A percentile compares a stretch with the other conserved stretches of the same genome.
Conservation (phyloP, 768 basidiomycete species). For the Mycena filopes region DNA sequence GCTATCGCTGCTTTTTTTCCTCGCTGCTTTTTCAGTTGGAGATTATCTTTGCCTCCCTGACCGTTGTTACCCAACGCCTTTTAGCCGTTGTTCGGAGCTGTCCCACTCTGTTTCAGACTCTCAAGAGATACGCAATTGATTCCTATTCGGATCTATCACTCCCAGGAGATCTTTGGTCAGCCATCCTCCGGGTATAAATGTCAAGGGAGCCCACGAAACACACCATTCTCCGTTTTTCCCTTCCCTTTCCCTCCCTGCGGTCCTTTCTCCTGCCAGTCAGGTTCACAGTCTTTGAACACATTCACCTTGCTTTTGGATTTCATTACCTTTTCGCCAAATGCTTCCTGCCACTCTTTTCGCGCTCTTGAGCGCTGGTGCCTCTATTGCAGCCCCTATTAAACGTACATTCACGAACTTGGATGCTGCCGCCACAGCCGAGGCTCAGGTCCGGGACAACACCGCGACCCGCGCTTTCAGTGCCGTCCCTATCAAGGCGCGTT, state of each 20-base stretch:
- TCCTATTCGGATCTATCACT: too few species aligned
- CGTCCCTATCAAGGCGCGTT: slow-evolving; percentile 13
- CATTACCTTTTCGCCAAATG: slow-evolving; percentile 21
- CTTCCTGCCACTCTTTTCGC: slow-evolving; percentile 30
- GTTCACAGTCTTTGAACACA: slow-evolving; percentile 22
- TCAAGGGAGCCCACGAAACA: background rate
- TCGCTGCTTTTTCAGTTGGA: too few species aligned
- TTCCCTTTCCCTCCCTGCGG: background rate
- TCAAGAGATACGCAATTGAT: too few species aligned
- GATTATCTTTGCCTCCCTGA: too few species aligned
- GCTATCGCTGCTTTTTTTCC: too few species aligned
- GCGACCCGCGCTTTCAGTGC: slow-evolving; percentile 34
- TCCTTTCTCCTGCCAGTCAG: slow-evolving; percentile 34
- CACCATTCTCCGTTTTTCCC: slow-evolving; percentile 13
- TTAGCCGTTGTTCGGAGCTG: too few species aligned
- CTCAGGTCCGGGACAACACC: slow-evolving; percentile 34
- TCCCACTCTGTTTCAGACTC: too few species aligned
- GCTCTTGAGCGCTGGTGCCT: slow-evolving; percentile 27
- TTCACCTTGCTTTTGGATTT: slow-evolving; percentile 16
- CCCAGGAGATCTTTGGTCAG: too few species aligned
- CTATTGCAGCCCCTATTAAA: slow-evolving; percentile 30
- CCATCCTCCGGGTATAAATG: slow-evolving; percentile 7
- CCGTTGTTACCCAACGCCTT: too few species aligned
- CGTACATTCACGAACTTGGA: slow-evolving; percentile 24
- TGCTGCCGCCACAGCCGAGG: slow-evolving; percentile 30